phyloP scores from a whole-genome alignment of 257 asterid genomes.

The Salvia rosmarinus region DNA sequence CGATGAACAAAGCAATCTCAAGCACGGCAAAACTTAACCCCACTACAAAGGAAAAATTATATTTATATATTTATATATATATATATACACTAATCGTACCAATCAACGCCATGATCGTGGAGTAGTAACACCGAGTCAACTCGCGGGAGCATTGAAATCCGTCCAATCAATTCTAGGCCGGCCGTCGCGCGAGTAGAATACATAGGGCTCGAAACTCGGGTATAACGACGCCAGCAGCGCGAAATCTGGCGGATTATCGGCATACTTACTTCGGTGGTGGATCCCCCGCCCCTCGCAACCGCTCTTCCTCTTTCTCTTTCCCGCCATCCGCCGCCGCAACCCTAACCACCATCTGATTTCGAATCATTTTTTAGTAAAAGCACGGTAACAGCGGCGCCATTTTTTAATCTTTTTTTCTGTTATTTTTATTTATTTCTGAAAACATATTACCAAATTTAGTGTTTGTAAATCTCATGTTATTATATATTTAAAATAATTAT shows the following conservation, averaged over 20 bases:
- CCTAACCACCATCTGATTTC: slow-evolving; percentile 32
- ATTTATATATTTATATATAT: too few species aligned
- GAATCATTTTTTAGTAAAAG: slow-evolving; percentile 1
- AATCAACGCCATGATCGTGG: slow-evolving; percentile 75
- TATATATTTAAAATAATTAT: too few species aligned
- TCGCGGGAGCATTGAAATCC: slow-evolving; percentile 93
- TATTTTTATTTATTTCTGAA: too few species aligned
- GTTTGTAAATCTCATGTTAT: too few species aligned
- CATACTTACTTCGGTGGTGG: slow-evolving; percentile 78
- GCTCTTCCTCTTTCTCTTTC: slow-evolving; percentile 75
- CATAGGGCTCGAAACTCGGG: slow-evolving; percentile 66
- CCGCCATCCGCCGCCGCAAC: slow-evolving; percentile 48
- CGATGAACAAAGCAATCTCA: background rate
- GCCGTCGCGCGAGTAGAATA: slow-evolving; percentile 66
- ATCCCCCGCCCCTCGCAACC: slow-evolving; percentile 48
- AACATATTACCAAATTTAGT: too few species aligned
- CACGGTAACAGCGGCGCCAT: background rate
- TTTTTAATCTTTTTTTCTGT: background rate
- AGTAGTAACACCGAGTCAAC: slow-evolving; percentile 75
- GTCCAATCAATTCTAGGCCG: slow-evolving; percentile 91
- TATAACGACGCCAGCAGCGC: slow-evolving; percentile 61
- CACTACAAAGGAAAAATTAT: background rate
- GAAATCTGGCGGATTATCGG: slow-evolving; percentile 86
- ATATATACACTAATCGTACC: slow-evolving; percentile 37
- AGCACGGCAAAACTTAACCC: background rate